Conservation (phyloP, 2,329 filamentous ascomycete genomes). For the Uncinocarpus reesii region DNA sequence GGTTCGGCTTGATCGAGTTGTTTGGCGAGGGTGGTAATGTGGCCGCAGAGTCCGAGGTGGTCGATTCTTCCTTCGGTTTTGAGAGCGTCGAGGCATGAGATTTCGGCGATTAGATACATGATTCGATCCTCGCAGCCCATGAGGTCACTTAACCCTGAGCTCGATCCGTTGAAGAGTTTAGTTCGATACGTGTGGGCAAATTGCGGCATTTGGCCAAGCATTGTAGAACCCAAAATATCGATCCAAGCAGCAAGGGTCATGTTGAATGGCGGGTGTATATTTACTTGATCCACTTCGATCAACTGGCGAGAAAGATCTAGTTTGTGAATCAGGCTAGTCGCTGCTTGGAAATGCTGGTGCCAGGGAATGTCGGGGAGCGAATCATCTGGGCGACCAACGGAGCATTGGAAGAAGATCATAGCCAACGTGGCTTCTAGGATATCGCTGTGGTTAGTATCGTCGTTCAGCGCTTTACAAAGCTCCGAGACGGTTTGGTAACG, state of each 20-base stretch:
- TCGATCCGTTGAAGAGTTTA: slow-evolving; percentile 61
- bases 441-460: slow-evolving; percentile 69
- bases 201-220: slow-evolving; percentile 72
- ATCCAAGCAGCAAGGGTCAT: slow-evolving; percentile 88
- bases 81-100: slow-evolving; percentile 85
- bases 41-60: slow-evolving; percentile 74
- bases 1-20: slow-evolving; percentile 75
- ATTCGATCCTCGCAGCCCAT: slow-evolving; percentile 97
- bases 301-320: slow-evolving; percentile 66
- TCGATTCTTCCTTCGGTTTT: slow-evolving; percentile 70
- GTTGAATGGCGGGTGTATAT: slow-evolving; percentile 69
- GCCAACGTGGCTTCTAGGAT: slow-evolving; percentile 84
- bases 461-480: slow-evolving; percentile 68
- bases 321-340: slow-evolving; percentile 71
- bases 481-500: slow-evolving; percentile 73
- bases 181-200: slow-evolving; percentile 95
- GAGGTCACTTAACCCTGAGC: slow-evolving; percentile 72
- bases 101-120: slow-evolving; percentile 97
- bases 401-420: slow-evolving; percentile 90
- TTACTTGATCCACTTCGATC: slow-evolving; percentile 49
- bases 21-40: slow-evolving; percentile 76
- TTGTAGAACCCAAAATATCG: slow-evolving; percentile 89
- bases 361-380: slow-evolving; percentile 83
- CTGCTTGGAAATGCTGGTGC: slow-evolving; percentile 94
- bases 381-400: slow-evolving; percentile 77